Base-by-base conservation (phyloP, 1,284 basidiomycete species). In the Marasmius tenuissimus region DNA sequence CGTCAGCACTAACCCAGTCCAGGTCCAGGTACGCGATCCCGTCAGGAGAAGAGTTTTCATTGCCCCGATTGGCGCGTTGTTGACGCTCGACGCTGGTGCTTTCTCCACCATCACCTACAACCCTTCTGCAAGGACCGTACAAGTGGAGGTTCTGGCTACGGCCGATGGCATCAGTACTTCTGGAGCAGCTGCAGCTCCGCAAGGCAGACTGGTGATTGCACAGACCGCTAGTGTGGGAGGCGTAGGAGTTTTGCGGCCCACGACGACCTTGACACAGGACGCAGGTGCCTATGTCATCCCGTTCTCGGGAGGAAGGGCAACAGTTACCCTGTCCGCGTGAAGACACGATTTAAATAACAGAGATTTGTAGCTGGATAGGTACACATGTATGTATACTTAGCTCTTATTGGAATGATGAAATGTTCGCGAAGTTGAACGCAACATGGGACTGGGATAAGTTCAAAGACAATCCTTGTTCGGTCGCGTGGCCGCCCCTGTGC, bases 11-110 rank as follows among this genome's bases (percentile, higher is more conserved):
- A 74, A 75, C 27, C 75, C 78, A 0, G 75, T 85, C 12, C 66
- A 75, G 55, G 81, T 85, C 9, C 72, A 79, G 61, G 69, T 81
- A 16, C 75, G 74, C 59, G 85, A 86, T 70, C 75, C 84, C 22
- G 71, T 82, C 48, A 75, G 84, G 22, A 76, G 83, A 54, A 75
- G 82, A 34, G 77, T 86, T 6, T 85, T 82, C 69, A 72, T 86
- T 57, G 83, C 83, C 4, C 78, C 83, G 0, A 71, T 85, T 33
- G 82, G 79, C 6, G 74, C 77, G 16, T 70, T 83, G 57, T 70
- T 86, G 49, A 74, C 74, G 6, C 67, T 85, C 35, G 84, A 86
- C 64, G 81, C 84, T n/a, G 85, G 84, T 0, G 79, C 82, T n/a
- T 86, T 86, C 16, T 54, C 52, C 14, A 16, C 34, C n/a, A 35